phyloP scores from a whole-genome alignment of 441 rosid genomes.

The Corymbia calophylla region DNA sequence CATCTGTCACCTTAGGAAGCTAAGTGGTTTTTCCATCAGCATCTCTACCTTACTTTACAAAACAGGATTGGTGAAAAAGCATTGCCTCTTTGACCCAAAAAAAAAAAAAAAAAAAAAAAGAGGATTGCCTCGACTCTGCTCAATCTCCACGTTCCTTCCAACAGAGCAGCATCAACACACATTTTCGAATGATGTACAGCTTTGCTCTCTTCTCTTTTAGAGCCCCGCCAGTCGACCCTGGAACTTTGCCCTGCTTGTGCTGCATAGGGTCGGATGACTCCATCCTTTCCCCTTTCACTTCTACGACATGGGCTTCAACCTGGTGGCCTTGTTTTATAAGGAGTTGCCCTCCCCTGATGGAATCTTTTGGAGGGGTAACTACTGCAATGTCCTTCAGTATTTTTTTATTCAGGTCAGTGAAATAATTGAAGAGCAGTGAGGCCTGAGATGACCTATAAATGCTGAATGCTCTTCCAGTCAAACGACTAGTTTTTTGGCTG shows the following conservation, averaged over 20 bases:
- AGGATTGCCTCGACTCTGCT: neutral
- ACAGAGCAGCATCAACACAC: conserved; percentile 50
- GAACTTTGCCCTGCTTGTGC: conserved; percentile 16
- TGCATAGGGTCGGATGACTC: conserved; percentile 19
- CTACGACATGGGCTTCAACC: neutral
- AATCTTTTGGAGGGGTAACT: conserved; percentile 10
- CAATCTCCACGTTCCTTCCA: conserved; percentile 50
- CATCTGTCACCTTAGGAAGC: neutral
- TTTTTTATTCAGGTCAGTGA: conserved; percentile 15
- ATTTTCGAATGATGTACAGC: conserved; percentile 44
- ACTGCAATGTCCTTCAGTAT: conserved; percentile 1
- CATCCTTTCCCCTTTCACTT: neutral
- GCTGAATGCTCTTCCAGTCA: conserved; percentile 18
- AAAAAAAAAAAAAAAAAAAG: too few relatives aligned
- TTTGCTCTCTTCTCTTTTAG: conserved; percentile 50
- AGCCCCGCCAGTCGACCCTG: conserved; percentile 16
- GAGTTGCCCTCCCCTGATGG: neutral
- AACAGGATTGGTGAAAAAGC: neutral
- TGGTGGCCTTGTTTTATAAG: neutral
- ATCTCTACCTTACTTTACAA: neutral
- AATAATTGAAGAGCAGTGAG: conserved; percentile 6
- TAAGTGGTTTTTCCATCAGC: neutral
- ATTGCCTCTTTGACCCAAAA: too few relatives aligned
- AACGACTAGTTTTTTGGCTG: conserved; percentile 17
- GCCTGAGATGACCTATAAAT: conserved; percentile 2